Evolutionary conservation across 2,329 filamentous ascomycete genomes (phyloP).

Genomic region (Fusarium nelsonii): DNA sequence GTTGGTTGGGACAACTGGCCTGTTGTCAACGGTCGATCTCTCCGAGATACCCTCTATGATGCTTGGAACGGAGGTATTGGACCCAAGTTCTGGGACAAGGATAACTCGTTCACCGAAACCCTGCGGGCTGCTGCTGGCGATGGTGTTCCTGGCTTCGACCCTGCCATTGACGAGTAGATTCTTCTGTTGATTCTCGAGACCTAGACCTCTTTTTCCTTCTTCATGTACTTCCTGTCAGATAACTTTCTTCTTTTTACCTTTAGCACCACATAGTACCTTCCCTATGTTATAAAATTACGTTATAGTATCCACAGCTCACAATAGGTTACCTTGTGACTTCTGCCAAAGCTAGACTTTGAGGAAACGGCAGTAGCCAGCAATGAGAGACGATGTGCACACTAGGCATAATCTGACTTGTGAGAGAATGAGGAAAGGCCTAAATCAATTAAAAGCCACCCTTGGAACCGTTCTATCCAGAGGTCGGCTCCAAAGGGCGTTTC

Average conservation of each 20-base stretch:
- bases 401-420: too few relatives aligned
- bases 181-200: too few relatives aligned
- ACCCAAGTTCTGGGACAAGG: slow-evolving; percentile 27
- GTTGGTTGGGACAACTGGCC: slow-evolving; percentile 36
- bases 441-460: too few relatives aligned
- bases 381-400: too few relatives aligned
- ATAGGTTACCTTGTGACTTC: too few relatives aligned
- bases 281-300: too few relatives aligned
- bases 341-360: too few relatives aligned
- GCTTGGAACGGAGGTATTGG: slow-evolving; percentile 23
- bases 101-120: slow-evolving; percentile 14
- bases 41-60: slow-evolving; percentile 19
- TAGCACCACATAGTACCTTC: not conserved
- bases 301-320: too few relatives aligned
- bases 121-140: slow-evolving; percentile 25
- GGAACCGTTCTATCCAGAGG: too few relatives aligned
- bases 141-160: slow-evolving; percentile 25
- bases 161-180: slow-evolving; percentile 8
- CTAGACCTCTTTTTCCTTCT: not conserved
- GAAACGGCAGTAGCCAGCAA: too few relatives aligned
- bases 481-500: too few relatives aligned
- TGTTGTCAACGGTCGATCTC: slow-evolving; percentile 37
- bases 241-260: not conserved
- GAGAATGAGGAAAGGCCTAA: too few relatives aligned
- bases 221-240: not conserved